Conservation (phyloP, 2,329 filamentous ascomycete species). For the Penicillium glabrum region DNA sequence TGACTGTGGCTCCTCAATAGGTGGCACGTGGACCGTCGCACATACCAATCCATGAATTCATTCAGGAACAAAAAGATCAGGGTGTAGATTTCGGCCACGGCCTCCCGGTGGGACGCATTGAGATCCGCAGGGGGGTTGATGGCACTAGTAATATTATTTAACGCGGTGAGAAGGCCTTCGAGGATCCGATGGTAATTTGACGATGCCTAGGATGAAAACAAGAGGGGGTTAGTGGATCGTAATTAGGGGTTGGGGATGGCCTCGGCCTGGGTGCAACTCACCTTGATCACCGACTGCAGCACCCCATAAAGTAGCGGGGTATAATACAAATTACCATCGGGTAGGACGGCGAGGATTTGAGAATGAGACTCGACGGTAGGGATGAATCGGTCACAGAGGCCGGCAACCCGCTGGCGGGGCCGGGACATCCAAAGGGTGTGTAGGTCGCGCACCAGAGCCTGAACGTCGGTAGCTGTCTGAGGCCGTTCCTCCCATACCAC, state of each 20-base stretch:
- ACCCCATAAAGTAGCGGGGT: slow-evolving; percentile 36
- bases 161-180: slow-evolving; percentile 33
- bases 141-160: slow-evolving; percentile 35
- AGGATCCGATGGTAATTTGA: slow-evolving; percentile 36
- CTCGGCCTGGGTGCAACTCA: slow-evolving; percentile 8
- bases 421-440: slow-evolving; percentile 31
- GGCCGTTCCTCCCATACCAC: slow-evolving; percentile 30
- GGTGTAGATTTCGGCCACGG: slow-evolving; percentile 34
- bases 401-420: slow-evolving; percentile 27
- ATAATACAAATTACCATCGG: slow-evolving; percentile 28
- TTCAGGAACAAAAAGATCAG: slow-evolving; percentile 37
- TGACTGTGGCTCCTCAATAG: slow-evolving; percentile 36
- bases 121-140: slow-evolving; percentile 19
- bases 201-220: slow-evolving; percentile 29
- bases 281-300: slow-evolving; percentile 39
- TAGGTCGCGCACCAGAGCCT: slow-evolving; percentile 25
- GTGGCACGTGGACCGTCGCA: slow-evolving; percentile 33
- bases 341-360: slow-evolving; percentile 25
- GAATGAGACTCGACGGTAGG: slow-evolving; percentile 31
- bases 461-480: slow-evolving; percentile 30
- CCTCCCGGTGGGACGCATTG: slow-evolving; percentile 13
- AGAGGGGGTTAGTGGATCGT: background rate
- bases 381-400: slow-evolving; percentile 29
- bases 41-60: slow-evolving; percentile 41
- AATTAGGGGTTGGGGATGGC: background rate